A percentile compares a stretch with the other conserved stretches of the same genome.
These are phyloP conservation scores for Sicyos edulis DNA, from an alignment of 306 rosid species.

Conservation along the genomic window DNA sequence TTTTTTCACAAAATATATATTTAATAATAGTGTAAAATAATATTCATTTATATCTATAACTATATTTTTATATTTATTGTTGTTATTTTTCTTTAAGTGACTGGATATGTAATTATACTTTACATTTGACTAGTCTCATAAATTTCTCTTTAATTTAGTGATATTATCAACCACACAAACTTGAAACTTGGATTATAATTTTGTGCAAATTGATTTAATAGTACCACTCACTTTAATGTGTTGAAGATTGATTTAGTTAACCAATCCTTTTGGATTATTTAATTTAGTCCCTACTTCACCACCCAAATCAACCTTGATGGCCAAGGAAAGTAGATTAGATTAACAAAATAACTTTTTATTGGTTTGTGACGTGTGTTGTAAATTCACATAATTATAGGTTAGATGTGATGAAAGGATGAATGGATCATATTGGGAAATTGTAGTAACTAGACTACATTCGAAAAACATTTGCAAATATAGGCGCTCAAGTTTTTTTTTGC, in stretches of 20 bases:
- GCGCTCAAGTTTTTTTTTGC: too few species aligned
- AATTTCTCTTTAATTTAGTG: neutral
- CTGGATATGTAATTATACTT: too few species aligned
- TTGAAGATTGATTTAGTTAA: neutral
- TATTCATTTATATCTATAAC: too few species aligned
- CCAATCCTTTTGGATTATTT: neutral
- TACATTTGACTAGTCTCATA: too few species aligned
- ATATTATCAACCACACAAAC: neutral
- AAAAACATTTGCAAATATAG: too few species aligned
- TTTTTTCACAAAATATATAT: too few species aligned
- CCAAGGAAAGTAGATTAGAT: neutral
- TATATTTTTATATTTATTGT: too few species aligned
- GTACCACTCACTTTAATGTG: neutral
- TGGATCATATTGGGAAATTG: too few species aligned
- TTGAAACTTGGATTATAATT: neutral
- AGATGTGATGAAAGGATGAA: neutral
- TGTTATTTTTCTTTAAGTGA: too few species aligned
- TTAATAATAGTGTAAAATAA: too few species aligned
- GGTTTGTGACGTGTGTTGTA: neutral
- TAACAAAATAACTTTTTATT: neutral
- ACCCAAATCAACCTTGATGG: neutral
- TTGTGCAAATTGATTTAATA: neutral
- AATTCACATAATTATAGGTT: neutral
- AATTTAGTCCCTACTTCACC: conserved; percentile 2
- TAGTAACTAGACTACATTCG: too few species aligned